Evolutionary conservation across 495 filamentous ascomycete genomes (phyloP), one percentile per base, ranked within the genome.

Genomic region (Apodospora peruviana): DNA sequence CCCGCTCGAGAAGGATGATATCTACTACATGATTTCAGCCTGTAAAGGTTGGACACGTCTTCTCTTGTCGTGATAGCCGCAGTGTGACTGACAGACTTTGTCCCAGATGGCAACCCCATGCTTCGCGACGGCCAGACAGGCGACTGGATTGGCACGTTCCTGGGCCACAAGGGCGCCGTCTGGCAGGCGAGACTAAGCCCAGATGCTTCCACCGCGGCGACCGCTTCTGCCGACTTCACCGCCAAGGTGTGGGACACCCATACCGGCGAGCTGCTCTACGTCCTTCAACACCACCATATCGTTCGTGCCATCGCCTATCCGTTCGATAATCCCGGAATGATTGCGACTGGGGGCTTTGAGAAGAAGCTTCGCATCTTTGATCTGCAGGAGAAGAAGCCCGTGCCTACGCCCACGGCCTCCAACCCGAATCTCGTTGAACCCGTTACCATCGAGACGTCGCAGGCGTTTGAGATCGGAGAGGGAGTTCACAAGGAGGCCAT

Each of bases 121-220:
- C 87, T 98, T 57, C 86, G 93, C 47, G 88, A 98, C 75, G 93
- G 93, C 45, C 80, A 95, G 45, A 97, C 93, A 14, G 93, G 93
- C 46, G 93, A 98, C 66, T 98, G 89, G 93, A 97, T 98, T 53
- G 93, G 93, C 29, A 98, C 94, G 32, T 97, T 97, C 60, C 82
- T 98, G 45, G 91, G 93, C 38, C 93, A 98, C 72, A 97, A 98
- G 72, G 93, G 93, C 51, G 93, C 93, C 16, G 90, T 96, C 43
- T 98, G 91, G 88, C 90, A 95, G 73, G 86, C 90, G 21, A 80
- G 91, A 45, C 78, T 97, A 10, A 95, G 90, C 35, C 80, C 86
- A 20, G 93, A 97, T 67, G 88, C 90, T 5, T 80, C 81, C 25
- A 83, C 90, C 27, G 90, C 94, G 51, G 91, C 89, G 10, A 97